Evolutionary conservation across 2,329 filamentous ascomycete species (phyloP).

Genomic region (Orbilia blumenaviensis): DNA sequence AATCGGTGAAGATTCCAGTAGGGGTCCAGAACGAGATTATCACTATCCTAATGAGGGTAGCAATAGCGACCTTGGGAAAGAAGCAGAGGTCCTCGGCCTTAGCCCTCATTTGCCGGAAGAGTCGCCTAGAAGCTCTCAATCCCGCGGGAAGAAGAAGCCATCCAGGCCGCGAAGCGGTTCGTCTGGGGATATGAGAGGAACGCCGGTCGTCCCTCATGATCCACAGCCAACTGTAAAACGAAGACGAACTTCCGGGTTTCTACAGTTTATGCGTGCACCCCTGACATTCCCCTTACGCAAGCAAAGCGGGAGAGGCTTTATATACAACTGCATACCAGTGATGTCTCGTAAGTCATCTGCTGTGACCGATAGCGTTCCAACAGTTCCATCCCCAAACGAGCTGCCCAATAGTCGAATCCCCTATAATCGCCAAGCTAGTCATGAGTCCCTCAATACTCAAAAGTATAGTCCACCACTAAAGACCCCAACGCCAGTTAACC

Average conservation of each 20-base stretch:
- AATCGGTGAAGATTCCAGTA: neutral
- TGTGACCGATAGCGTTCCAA: neutral
- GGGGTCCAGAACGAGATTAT: neutral
- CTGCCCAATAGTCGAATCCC: slow-evolving; percentile 24
- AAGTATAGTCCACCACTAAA: neutral
- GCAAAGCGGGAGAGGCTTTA: slow-evolving; percentile 12
- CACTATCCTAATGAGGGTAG: neutral
- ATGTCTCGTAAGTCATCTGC: slow-evolving; percentile 16
- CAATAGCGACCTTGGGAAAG: slow-evolving; percentile 13
- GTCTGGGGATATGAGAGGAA: neutral
- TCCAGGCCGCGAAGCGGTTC: neutral
- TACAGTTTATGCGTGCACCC: slow-evolving; percentile 31
- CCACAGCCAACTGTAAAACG: slow-evolving; percentile 1
- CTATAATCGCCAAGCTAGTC: neutral
- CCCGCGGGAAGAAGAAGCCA: neutral
- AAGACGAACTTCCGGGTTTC: slow-evolving; percentile 17
- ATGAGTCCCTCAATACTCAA: neutral
- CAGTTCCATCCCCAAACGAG: neutral
- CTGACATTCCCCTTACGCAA: slow-evolving; percentile 23
- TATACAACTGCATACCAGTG: slow-evolving; percentile 31
- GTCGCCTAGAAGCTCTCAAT: neutral
- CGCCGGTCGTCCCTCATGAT: neutral
- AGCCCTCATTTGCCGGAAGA: slow-evolving; percentile 1
- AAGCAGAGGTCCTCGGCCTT: slow-evolving; percentile 1
- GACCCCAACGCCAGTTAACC: slow-evolving; percentile 21